These are phyloP conservation scores for Schizonepeta tenuifolia DNA, from an alignment of 257 asterid species.

Conservation along the genomic window DNA sequence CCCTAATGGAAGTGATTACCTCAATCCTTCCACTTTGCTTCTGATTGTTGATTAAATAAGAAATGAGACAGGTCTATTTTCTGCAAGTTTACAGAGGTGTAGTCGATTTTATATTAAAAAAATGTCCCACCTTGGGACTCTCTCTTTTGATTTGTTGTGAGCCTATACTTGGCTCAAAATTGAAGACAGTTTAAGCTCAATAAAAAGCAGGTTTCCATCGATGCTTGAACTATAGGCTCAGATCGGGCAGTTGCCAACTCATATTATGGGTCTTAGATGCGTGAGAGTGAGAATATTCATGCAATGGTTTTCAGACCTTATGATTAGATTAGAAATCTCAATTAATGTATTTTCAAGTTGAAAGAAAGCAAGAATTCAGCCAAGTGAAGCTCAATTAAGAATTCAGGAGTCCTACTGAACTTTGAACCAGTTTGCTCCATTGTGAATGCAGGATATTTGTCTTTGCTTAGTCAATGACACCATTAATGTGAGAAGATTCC, in stretches of 20 bases:
- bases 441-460: not conserved
- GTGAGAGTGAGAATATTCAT: not conserved
- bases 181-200: no score
- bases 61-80: not conserved
- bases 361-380: not conserved
- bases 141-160: not conserved
- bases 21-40: not conserved
- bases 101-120: not conserved
- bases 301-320: not conserved
- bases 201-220: no score
- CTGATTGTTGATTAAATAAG: not conserved
- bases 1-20: not conserved
- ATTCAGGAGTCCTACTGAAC: slow-evolving; percentile 3
- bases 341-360: not conserved
- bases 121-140: not conserved
- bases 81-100: not conserved
- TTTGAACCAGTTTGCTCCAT: slow-evolving; percentile 15
- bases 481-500: not conserved
- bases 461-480: not conserved
- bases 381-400: not conserved
- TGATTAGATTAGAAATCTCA: not conserved
- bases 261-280: not conserved
- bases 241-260: not conserved
- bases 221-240: no score
- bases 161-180: no score